Conservation (phyloP, 202 grass and related monocot species). For the Zizania palustris region DNA sequence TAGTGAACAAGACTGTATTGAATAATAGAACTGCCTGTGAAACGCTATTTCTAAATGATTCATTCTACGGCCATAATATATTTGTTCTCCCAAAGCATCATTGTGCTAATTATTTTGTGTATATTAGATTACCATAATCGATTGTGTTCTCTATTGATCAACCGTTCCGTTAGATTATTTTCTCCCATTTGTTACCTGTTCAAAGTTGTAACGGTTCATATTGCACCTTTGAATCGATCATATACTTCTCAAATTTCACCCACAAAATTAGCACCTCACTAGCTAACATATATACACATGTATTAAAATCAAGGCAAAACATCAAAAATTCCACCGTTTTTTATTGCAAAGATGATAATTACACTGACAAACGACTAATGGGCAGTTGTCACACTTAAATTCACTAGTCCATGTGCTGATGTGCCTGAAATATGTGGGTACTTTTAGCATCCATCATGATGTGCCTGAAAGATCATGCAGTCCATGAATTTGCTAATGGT, state of each 20-base stretch:
- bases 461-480: neutral
- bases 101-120: neutral
- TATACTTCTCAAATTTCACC: neutral
- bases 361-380: no score
- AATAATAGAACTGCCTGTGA: neutral
- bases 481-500: neutral
- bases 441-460: neutral
- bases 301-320: no score
- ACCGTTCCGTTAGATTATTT: conserved; percentile 7
- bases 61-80: conserved; percentile 7
- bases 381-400: no score
- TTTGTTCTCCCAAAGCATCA: neutral
- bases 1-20: conserved; percentile 22
- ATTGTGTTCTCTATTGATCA: conserved; percentile 37
- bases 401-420: no score
- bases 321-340: no score
- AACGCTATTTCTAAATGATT: neutral
- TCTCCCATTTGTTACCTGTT: neutral
- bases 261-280: neutral
- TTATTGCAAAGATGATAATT: no score
- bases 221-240: neutral
- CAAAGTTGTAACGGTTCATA: neutral
- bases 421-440: conserved; percentile 18
- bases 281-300: neutral
- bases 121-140: conserved; percentile 16